Evolutionary conservation across 768 basidiomycete species (phyloP), one percentile per base, ranked within the genome.

Genomic region (Antrodiella citrinella): DNA sequence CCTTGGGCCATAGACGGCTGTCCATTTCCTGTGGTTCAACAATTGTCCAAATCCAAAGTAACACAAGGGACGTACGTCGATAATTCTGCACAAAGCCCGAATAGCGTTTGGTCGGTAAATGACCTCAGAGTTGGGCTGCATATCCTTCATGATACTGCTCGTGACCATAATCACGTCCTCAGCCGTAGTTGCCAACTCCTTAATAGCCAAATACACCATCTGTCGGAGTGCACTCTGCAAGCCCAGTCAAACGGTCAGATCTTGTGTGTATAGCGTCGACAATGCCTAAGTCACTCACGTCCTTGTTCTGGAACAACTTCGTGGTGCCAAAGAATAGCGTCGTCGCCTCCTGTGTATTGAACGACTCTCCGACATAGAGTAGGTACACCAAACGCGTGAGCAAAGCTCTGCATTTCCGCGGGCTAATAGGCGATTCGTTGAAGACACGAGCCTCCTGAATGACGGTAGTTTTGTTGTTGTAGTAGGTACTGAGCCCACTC

Each of bases 121-220:
- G 61, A 98, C 95, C 69, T 99, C 96, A 45, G 92, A 86, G 65
- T 96, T 97, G 49, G 94, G 88, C 62, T 99, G 96, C 92, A 98
- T 99, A 63, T 99, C 96, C 74, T 98, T 98, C 94, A 96, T 96
- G 67, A 99, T 97, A 62, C 92, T 96, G 66, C 86, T 90, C 9
- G 96, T 99, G 54, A 97, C 94, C 92, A 99, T 99, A 59, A 99
- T 96, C 23, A 98, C 92, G 74, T 98, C 95, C 67, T 99, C 93
- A 13, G 96, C 91, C n/a, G 87, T 86, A 26, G 80, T 83, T 23
- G 93, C 86, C 10, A 99, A 78, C 68, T 99, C 96, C 73, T 98
- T 99, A 73, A 99, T 97, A 47, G 95, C 89, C 52, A 99, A 77
- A 72, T 99, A 99, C 21, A 99, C 94, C 73, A 93, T 94, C 68